Conservation (phyloP, 371 early-diverging fungal genomes). For the Capniomyces stellatus region DNA sequence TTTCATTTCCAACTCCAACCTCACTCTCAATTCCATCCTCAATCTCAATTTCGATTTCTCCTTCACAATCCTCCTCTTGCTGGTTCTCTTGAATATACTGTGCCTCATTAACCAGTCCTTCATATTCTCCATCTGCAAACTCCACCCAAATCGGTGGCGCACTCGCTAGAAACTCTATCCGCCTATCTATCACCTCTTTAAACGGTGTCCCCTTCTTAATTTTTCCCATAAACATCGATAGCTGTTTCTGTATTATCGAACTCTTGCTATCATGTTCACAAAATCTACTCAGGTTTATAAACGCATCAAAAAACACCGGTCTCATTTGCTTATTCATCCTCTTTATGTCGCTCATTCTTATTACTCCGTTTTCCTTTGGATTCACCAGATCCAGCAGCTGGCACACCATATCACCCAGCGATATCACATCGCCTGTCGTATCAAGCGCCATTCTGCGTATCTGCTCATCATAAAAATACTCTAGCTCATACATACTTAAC, state of each 20-base stretch:
- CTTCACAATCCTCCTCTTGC: not conserved
- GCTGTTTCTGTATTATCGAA: conserved; percentile 22
- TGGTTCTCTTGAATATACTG: not conserved
- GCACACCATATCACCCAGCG: conserved; percentile 51
- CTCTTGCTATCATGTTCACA: conserved; percentile 26
- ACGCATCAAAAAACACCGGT: conserved; percentile 45
- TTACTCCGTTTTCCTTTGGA: conserved; percentile 29
- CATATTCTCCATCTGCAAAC: conserved; percentile 26
- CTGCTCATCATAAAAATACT: conserved; percentile 71
- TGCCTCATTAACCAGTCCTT: conserved; percentile 13
- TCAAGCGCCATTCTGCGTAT: conserved; percentile 38
- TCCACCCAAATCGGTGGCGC: conserved; percentile 22
- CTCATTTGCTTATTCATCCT: conserved; percentile 11
- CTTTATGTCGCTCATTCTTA: conserved; percentile 47
- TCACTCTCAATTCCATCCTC: not conserved
- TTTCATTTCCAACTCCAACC: not conserved
- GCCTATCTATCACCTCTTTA: conserved; percentile 19
- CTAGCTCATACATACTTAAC: conserved; percentile 64
- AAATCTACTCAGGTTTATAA: conserved; percentile 49
- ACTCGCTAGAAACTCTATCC: conserved; percentile 23
- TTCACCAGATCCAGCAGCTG: conserved; percentile 49
- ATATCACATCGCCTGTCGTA: conserved; percentile 38
- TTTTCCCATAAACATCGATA: conserved; percentile 18
- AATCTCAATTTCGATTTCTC: not conserved
- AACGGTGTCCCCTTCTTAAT: conserved; percentile 14